Conservation (phyloP, 1,139 yeast genomes). For the Yamadazyma conglobata region DNA sequence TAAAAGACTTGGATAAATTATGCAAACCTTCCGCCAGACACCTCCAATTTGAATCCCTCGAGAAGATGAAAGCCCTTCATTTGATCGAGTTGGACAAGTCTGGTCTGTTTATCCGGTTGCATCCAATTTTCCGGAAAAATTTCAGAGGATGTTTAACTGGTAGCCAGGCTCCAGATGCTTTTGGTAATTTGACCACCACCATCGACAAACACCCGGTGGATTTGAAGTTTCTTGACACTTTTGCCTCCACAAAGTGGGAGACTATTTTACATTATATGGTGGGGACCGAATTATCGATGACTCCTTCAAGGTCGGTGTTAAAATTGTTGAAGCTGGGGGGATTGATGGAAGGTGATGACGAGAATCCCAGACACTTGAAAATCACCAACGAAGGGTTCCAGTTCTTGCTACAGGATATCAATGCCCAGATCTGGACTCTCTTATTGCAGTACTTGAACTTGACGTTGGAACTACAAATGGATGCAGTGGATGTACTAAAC, state of each 20-base stretch:
- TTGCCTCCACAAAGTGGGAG: constrained; percentile 91
- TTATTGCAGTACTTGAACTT: constrained; percentile 81
- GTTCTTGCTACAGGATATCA: constrained; percentile 84
- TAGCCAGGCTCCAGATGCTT: constrained; percentile 48
- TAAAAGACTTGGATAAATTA: constrained; percentile 72
- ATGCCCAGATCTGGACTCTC: constrained; percentile 93
- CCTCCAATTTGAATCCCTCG: constrained; percentile 72
- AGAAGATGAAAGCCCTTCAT: constrained; percentile 73
- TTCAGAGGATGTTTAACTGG: constrained; percentile 86
- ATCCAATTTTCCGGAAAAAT: constrained; percentile 70
- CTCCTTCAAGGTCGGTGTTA: constrained; percentile 69
- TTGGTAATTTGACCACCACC: constrained; percentile 37
- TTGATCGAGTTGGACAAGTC: constrained; percentile 63
- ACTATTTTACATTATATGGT: constrained; percentile 96
- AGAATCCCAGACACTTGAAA: constrained; percentile 42
- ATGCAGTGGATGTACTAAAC: constrained; percentile 92
- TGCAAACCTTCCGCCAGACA: constrained; percentile 55
- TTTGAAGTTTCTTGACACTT: constrained; percentile 64
- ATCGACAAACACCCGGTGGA: constrained; percentile 50
- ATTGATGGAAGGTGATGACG: constrained; percentile 62
- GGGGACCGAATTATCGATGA: constrained; percentile 68
- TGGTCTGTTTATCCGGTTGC: constrained; percentile 56
- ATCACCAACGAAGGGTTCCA: constrained; percentile 94
- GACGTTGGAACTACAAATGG: constrained; percentile 84
- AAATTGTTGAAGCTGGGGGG: constrained; percentile 71